phyloP scores from a whole-genome alignment of 148 eudicot species.

The Beta vulgaris region DNA sequence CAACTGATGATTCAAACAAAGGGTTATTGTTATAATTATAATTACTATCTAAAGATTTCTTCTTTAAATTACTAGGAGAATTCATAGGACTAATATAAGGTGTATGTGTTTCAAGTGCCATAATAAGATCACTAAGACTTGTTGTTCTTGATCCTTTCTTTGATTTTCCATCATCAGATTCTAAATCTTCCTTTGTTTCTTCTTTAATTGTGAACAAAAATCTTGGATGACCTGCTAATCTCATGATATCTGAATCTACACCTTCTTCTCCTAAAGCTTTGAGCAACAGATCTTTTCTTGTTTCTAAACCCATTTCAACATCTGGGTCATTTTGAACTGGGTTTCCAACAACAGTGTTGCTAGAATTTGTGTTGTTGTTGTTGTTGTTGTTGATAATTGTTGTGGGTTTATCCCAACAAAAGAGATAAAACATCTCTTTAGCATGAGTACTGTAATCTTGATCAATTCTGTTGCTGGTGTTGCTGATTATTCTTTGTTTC shows the following conservation, averaged over 20 bases:
- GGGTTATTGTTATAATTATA: slow-evolving; percentile 59
- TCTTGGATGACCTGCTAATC: slow-evolving; percentile 77
- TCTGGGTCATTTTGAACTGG: slow-evolving; percentile 38
- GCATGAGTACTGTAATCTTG: slow-evolving; percentile 33
- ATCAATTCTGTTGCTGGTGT: slow-evolving; percentile 30
- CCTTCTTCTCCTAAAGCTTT: slow-evolving; percentile 37
- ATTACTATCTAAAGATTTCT: too few species aligned
- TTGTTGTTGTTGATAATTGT: slow-evolving; percentile 22
- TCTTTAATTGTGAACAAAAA: slow-evolving; percentile 85
- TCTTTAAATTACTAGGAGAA: slow-evolving; percentile 42
- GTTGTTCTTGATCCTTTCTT: slow-evolving; percentile 59
- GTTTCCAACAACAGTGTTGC: slow-evolving; percentile 19
- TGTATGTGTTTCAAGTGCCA: slow-evolving; percentile 44
- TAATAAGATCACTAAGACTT: slow-evolving; percentile 69
- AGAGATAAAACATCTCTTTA: slow-evolving; percentile 40
- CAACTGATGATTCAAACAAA: slow-evolving; percentile 66
- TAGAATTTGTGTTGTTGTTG: neutral
- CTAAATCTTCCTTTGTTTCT: slow-evolving; percentile 87
- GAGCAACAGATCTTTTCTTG: slow-evolving; percentile 36
- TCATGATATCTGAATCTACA: slow-evolving; percentile 67
- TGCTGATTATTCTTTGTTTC: slow-evolving; percentile 35
- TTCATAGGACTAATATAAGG: slow-evolving; percentile 56
- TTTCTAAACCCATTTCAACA: slow-evolving; percentile 43
- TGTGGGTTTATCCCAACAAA: slow-evolving; percentile 59
- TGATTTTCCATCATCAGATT: slow-evolving; percentile 70